Evolutionary conservation across 495 filamentous ascomycete genomes (phyloP).

Genomic region (Extremus antarcticus): DNA sequence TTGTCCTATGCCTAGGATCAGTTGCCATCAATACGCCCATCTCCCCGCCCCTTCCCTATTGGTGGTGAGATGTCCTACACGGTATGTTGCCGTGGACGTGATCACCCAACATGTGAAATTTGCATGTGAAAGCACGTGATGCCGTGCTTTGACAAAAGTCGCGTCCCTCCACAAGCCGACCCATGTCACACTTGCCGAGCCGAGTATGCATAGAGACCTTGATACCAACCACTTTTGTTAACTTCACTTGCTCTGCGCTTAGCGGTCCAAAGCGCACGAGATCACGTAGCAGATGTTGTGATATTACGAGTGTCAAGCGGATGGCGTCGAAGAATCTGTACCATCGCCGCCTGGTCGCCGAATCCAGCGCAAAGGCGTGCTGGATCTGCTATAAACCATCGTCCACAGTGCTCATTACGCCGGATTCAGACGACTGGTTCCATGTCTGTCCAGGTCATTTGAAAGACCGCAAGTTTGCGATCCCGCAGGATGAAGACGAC

Average conservation of each 20-base stretch:
- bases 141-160: too few species aligned
- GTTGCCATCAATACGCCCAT: too few species aligned
- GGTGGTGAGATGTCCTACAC: too few species aligned
- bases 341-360: constrained; percentile 79
- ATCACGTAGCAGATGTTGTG: too few species aligned
- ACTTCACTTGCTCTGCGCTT: background rate
- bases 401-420: constrained; percentile 75
- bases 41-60: too few species aligned
- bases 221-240: background rate
- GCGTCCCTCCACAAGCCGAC: too few species aligned
- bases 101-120: too few species aligned
- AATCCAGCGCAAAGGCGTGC: constrained; percentile 70
- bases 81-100: too few species aligned
- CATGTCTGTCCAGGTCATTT: constrained; percentile 79
- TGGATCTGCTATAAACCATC: constrained; percentile 85
- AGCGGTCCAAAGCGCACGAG: too few species aligned
- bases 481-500: constrained; percentile 63
- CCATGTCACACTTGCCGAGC: background rate
- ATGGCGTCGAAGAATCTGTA: constrained; percentile 51
- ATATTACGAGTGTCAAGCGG: too few species aligned
- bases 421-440: constrained; percentile 95
- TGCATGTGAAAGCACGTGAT: too few species aligned
- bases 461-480: constrained; percentile 72
- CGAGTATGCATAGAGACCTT: background rate
- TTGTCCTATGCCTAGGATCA: too few species aligned